Percentiles rank a stretch among this genome's conserved stretches.
These are phyloP conservation scores for Voacanga thouarsii DNA, from an alignment of 257 asterid genomes.

Conservation along the genomic window DNA sequence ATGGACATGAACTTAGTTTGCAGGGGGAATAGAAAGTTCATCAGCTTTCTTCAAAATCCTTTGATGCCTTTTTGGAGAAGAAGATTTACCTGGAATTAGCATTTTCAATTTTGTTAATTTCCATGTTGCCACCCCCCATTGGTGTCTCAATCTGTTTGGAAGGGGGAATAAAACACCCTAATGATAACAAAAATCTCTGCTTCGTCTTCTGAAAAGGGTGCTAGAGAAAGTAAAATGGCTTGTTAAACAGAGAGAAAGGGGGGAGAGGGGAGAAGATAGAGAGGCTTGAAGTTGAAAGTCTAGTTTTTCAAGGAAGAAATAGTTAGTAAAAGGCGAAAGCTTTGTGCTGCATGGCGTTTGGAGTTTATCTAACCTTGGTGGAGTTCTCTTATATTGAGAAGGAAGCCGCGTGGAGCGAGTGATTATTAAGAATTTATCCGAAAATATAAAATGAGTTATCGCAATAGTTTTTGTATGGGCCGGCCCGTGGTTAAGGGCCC, in stretches of 20 bases:
- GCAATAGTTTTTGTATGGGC: no score
- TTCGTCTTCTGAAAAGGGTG: background rate
- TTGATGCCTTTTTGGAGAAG: slow-evolving; percentile 55
- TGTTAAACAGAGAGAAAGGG: slow-evolving; percentile 22
- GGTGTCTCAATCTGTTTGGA: slow-evolving; percentile 1
- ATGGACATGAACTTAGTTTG: slow-evolving; percentile 30
- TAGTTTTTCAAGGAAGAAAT: no score
- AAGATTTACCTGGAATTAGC: slow-evolving; percentile 65
- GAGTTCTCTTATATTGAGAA: no score
- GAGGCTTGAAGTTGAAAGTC: no score
- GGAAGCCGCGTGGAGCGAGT: no score
- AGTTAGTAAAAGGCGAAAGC: no score
- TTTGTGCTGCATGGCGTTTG: no score
- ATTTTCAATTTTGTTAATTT: slow-evolving; percentile 68
- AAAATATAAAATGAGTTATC: no score
- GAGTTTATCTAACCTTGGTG: no score
- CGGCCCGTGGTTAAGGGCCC: no score
- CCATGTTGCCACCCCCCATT: slow-evolving; percentile 76
- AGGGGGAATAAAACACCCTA: slow-evolving; percentile 10
- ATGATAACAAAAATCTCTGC: background rate
- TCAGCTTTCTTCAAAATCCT: slow-evolving; percentile 70
- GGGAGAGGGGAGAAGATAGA: no score
- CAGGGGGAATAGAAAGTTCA: slow-evolving; percentile 51
- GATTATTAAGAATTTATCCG: no score
- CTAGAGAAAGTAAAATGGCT: slow-evolving; percentile 3